These are phyloP conservation scores for Spathaspora girioi DNA, from an alignment of 805 yeast genomes.

Conservation along the genomic window DNA sequence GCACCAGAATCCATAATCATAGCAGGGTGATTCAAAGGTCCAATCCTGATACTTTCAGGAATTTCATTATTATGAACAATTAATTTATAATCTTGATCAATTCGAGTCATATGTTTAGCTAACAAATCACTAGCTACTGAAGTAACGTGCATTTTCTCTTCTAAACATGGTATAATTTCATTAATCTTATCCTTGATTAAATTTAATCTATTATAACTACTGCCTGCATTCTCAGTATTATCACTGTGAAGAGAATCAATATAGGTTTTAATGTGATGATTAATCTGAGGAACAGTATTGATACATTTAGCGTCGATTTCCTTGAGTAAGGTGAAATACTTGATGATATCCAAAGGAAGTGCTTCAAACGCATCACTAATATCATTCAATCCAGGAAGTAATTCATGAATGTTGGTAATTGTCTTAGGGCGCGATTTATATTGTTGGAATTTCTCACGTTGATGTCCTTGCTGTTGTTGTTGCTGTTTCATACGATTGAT, in stretches of 20 bases:
- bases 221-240: background rate
- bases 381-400: conserved; percentile 83
- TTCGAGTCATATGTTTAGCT: conserved; percentile 60
- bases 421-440: conserved; percentile 32
- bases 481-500: conserved; percentile 9
- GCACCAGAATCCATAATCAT: conserved; percentile 57
- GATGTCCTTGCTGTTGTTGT: conserved; percentile 10
- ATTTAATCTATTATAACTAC: conserved; percentile 10
- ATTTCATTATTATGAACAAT: conserved; percentile 73
- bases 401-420: conserved; percentile 32
- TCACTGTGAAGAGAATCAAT: conserved; percentile 17
- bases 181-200: conserved; percentile 46
- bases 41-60: conserved; percentile 73
- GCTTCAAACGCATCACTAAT: conserved; percentile 89
- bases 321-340: conserved; percentile 81
- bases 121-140: conserved; percentile 82
- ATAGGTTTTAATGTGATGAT: conserved; percentile 50
- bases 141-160: conserved; percentile 97
- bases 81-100: conserved; percentile 76
- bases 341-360: conserved; percentile 74
- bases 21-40: conserved; percentile 89
- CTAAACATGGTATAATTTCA: conserved; percentile 86
- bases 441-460: conserved; percentile 23
- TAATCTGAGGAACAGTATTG: conserved; percentile 64
- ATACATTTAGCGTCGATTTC: conserved; percentile 96